Conservation (phyloP, 768 basidiomycete species). For the Mycena maculata region DNA sequence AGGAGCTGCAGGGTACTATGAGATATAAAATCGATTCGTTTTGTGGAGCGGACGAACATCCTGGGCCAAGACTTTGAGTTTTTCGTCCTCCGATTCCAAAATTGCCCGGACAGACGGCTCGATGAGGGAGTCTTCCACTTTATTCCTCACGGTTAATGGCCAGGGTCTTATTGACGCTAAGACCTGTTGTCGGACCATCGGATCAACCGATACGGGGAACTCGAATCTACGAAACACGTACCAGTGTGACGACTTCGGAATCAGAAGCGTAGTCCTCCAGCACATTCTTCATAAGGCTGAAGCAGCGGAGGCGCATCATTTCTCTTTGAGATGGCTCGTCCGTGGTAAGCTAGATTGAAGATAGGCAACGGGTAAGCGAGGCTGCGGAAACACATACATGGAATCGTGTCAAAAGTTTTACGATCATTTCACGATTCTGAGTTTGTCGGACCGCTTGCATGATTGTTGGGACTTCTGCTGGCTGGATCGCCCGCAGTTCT, state of each 20-base stretch:
- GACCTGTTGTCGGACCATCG: slow-evolving; percentile 52
- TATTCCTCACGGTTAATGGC: slow-evolving; percentile 89
- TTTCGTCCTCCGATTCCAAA: slow-evolving; percentile 54
- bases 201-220: slow-evolving; percentile 1
- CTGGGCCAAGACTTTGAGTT: slow-evolving; percentile 67
- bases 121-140: slow-evolving; percentile 84
- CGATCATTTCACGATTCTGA: slow-evolving; percentile 81
- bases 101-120: slow-evolving; percentile 70
- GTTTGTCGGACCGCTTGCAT: slow-evolving; percentile 93
- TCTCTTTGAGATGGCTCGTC: slow-evolving; percentile 82
- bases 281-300: slow-evolving; percentile 91
- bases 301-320: slow-evolving; percentile 92
- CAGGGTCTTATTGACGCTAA: slow-evolving; percentile 78
- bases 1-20: slow-evolving; percentile 66
- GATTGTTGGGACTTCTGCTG: slow-evolving; percentile 90
- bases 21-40: neutral
- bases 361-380: neutral
- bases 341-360: slow-evolving; percentile 77
- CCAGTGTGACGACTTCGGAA: slow-evolving; percentile 74
- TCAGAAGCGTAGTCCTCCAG: slow-evolving; percentile 82
- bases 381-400: slow-evolving; percentile 60
- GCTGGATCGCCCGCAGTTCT: slow-evolving; percentile 75
- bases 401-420: slow-evolving; percentile 86
- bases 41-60: slow-evolving; percentile 56
- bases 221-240: slow-evolving; percentile 49